These are phyloP conservation scores for Pichia californica DNA, from an alignment of 805 yeast species.

Conservation along the genomic window DNA sequence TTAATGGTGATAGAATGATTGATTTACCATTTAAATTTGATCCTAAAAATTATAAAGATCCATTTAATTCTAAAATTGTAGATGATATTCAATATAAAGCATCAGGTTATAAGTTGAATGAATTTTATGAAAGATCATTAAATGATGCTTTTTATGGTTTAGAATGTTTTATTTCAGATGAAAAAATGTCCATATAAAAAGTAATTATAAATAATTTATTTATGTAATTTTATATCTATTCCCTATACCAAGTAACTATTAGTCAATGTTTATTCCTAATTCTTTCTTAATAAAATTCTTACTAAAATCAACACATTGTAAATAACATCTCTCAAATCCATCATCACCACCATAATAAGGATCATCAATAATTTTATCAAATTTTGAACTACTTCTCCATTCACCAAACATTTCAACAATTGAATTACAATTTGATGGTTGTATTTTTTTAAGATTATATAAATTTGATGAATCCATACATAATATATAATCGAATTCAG, in stretches of 20 bases:
- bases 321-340: slow-evolving; percentile 76
- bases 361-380: slow-evolving; percentile 63
- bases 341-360: slow-evolving; percentile 87
- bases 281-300: slow-evolving; percentile 59
- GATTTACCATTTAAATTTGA: slow-evolving; percentile 41
- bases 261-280: slow-evolving; percentile 7
- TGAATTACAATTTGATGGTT: slow-evolving; percentile 46
- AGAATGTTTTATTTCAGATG: slow-evolving; percentile 69
- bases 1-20: slow-evolving; percentile 77
- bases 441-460: slow-evolving; percentile 41
- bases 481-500: slow-evolving; percentile 58
- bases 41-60: slow-evolving; percentile 47
- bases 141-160: slow-evolving; percentile 88
- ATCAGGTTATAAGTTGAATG: slow-evolving; percentile 73
- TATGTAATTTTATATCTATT: too few relatives aligned
- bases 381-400: slow-evolving; percentile 53
- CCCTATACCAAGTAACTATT: too few relatives aligned
- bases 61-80: slow-evolving; percentile 36
- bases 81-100: slow-evolving; percentile 66
- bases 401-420: slow-evolving; percentile 67
- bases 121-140: slow-evolving; percentile 67
- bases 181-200: slow-evolving; percentile 27
- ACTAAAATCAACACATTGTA: slow-evolving; percentile 70
- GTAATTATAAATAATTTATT: too few relatives aligned
- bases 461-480: slow-evolving; percentile 66